Base-by-base conservation (phyloP, 495 filamentous ascomycete species). In the Lindgomyces ingoldianus region DNA sequence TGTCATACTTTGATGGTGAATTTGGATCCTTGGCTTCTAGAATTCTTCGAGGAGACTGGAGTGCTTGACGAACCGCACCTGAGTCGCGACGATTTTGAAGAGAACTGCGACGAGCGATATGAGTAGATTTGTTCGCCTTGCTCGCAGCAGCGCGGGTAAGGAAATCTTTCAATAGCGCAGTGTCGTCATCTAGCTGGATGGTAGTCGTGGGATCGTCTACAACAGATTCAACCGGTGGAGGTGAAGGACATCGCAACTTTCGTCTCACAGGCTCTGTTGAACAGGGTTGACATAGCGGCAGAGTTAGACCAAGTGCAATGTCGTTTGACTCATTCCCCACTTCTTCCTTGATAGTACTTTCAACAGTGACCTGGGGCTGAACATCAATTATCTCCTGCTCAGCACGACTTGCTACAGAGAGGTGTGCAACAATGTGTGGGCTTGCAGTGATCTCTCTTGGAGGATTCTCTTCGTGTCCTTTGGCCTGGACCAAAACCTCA, bases 121-220 rank as follows among this genome's bases (percentile, higher is more conserved):
- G 71, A 12, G 73, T 68, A 14, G 73, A 72, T 66, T 82, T 83
- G 64, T 78, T 83, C 27, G 80, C 82, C 64, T 84, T 85, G 67
- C 80, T 87, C 10, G 84, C 81, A 57, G 82, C 81, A 16, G 84
- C 84, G 47, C 81, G 83, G 57, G 78, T 83, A 29, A 88, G 74
- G 68, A 87, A 88, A 51, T 83, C 81, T 64, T 84, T 85, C 24
- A 88, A 78, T 21, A 87, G 66, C 49, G 75, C 83, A 1, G 84
- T 83, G 74, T 87, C 84, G 52, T 85, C 82, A 62, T 81, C 77
- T 53, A 77, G 56, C 49, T 61, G 22, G 19, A 71, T 55, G 41
- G 65, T 57, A 50, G 60, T 54, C 45, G 70, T 63, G 48, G 54
- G 36, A 26, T 60, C 49, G 29, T 61, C 63, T 36, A 60, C 19